Percentiles rank a stretch among this genome's conserved stretches.
Conservation (phyloP, 83 land plant species). For the Picea abies region DNA sequence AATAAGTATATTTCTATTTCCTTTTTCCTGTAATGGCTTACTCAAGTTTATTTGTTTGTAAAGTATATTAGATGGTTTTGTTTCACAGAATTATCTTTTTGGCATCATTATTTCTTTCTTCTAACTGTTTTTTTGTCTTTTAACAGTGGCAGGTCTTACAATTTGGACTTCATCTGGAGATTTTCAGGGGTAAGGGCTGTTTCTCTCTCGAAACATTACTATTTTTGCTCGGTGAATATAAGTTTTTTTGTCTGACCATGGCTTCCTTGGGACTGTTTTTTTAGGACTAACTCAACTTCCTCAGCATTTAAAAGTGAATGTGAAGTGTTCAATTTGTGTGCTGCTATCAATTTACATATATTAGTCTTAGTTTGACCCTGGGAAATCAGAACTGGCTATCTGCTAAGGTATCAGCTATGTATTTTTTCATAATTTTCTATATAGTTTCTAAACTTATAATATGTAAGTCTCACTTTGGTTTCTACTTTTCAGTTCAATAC, state of each 20-base stretch:
- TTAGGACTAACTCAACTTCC: too few species aligned
- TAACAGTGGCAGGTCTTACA: background rate
- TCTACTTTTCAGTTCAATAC: background rate
- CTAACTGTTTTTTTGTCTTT: background rate
- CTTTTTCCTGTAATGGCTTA: background rate
- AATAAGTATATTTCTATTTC: background rate
- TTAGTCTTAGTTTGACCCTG: background rate
- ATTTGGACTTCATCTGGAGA: background rate
- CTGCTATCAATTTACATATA: background rate
- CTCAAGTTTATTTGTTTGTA: background rate
- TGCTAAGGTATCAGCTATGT: background rate
- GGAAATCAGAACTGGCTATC: background rate
- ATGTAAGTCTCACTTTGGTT: background rate
- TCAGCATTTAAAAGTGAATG: background rate
- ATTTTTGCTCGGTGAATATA: background rate
- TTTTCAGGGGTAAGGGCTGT: background rate
- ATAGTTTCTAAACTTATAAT: background rate
- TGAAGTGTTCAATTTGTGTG: too few species aligned
- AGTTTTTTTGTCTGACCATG: background rate
- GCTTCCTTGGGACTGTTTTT: background rate
- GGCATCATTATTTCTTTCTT: background rate
- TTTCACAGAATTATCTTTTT: background rate
- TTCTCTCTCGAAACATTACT: background rate
- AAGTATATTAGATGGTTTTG: background rate
- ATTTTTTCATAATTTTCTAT: too few species aligned